These are phyloP conservation scores for Paxillus ammoniavirescens DNA, from an alignment of 768 basidiomycete species.

Conservation along the genomic window DNA sequence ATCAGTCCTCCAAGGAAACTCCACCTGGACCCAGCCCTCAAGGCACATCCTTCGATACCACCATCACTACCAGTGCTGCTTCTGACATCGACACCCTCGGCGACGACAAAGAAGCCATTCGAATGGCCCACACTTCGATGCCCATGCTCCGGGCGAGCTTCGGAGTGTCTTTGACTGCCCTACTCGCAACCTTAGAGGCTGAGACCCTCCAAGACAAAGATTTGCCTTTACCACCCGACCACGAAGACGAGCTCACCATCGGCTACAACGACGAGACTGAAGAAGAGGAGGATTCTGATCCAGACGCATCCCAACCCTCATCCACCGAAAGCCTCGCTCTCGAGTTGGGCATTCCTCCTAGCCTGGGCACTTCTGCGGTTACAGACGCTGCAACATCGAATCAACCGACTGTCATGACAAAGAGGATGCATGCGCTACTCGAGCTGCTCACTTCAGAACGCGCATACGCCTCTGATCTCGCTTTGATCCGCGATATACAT, in stretches of 20 bases:
- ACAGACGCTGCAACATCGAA: constrained; percentile 22
- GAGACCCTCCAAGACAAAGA: constrained; percentile 31
- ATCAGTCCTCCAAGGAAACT: constrained; percentile 3
- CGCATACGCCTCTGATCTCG: constrained; percentile 82
- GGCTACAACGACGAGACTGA: constrained; percentile 23
- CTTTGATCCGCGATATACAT: constrained; percentile 73
- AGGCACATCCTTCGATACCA: constrained; percentile 4
- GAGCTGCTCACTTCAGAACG: constrained; percentile 79
- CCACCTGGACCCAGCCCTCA: constrained; percentile 19
- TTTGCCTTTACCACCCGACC: constrained; percentile 27
- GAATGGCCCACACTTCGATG: constrained; percentile 21
- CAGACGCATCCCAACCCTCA: constrained; percentile 21
- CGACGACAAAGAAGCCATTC: constrained; percentile 8
- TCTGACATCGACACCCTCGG: not conserved
- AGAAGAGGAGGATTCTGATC: constrained; percentile 29
- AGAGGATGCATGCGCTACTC: constrained; percentile 73
- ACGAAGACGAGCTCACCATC: constrained; percentile 21
- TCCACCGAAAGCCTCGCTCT: constrained; percentile 27
- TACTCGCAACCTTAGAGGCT: constrained; percentile 31
- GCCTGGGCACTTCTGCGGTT: constrained; percentile 1
- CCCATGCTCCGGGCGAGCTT: constrained; percentile 31
- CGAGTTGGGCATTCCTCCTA: constrained; percentile 5
- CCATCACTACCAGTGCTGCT: constrained; percentile 8
- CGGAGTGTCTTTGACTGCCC: constrained; percentile 30
- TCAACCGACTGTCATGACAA: constrained; percentile 45